These are phyloP conservation scores for Microbotryum violaceum DNA, from an alignment of 1,284 basidiomycete species.

Conservation along the genomic window DNA sequence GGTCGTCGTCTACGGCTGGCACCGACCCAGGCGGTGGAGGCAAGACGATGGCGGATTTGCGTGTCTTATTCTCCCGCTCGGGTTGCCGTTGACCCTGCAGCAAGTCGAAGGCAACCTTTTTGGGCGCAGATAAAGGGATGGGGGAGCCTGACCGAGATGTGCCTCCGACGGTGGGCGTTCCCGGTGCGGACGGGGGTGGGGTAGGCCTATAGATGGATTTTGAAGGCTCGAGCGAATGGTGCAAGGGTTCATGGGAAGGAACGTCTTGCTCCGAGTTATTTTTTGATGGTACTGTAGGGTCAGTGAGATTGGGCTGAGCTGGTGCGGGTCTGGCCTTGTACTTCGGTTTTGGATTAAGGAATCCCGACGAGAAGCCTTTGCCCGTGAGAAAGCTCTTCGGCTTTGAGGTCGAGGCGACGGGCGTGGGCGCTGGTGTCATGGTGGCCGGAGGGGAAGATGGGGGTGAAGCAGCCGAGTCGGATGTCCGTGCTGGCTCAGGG, in stretches of 20 bases:
- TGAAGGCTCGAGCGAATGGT: conserved; percentile 7
- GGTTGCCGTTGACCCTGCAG: not conserved
- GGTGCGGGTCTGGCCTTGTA: conserved; percentile 16
- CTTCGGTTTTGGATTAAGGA: conserved; percentile 13
- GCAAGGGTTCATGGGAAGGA: conserved; percentile 2
- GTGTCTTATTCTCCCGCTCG: not conserved
- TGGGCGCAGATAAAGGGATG: not conserved
- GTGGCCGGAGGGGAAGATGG: not conserved
- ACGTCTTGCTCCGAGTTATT: not conserved
- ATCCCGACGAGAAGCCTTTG: conserved; percentile 21
- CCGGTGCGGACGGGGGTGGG: conserved; percentile 14
- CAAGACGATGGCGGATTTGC: conserved; percentile 21
- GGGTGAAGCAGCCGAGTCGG: not conserved
- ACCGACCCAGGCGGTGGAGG: not conserved
- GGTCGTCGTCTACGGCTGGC: not conserved
- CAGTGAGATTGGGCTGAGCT: not conserved
- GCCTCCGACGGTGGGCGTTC: conserved; percentile 2
- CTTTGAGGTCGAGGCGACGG: not conserved
- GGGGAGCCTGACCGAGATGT: not conserved
- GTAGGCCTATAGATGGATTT: conserved; percentile 23
- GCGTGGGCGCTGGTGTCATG: not conserved
- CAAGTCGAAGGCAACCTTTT: conserved; percentile 21
- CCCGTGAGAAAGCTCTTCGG: conserved; percentile 4
- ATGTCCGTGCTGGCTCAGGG: too few relatives aligned
- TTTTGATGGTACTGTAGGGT: not conserved